Evolutionary conservation across 164 flowering plant genomes (phyloP).

Genomic region (Saururus chinensis): DNA sequence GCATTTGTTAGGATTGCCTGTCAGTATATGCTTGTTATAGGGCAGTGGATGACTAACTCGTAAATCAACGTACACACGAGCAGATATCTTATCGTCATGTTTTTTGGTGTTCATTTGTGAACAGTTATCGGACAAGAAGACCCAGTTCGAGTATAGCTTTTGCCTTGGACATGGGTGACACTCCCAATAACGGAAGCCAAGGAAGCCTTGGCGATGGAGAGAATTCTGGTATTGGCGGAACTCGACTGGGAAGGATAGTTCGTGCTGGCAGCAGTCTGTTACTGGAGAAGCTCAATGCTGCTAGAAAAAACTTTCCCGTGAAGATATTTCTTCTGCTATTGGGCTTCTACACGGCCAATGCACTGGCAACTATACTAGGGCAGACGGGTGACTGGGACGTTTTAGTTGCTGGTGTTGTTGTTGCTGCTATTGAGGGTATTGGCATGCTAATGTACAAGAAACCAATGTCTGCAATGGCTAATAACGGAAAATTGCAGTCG

Average conservation of each 20-base stretch:
- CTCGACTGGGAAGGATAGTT: conserved; percentile 78
- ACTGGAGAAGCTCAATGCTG: conserved; percentile 60
- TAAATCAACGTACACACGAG: too few species aligned
- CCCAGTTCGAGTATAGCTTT: conserved; percentile 34
- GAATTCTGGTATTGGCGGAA: conserved; percentile 40
- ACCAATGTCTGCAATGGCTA: conserved; percentile 22
- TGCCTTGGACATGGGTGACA: conserved; percentile 64
- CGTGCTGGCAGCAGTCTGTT: conserved; percentile 65
- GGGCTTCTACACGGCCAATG: conserved; percentile 96
- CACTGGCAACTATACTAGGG: conserved; percentile 85
- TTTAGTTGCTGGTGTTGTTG: conserved; percentile 88
- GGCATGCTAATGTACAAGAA: conserved; percentile 81
- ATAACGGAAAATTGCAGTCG: conserved; percentile 41
- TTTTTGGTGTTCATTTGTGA: neutral
- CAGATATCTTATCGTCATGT: too few species aligned
- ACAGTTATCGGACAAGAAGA: conserved; percentile 31
- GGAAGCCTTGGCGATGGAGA: conserved; percentile 29
- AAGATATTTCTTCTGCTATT: conserved; percentile 75
- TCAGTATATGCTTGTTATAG: too few species aligned
- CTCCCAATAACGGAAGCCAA: conserved; percentile 40
- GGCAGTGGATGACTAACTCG: too few species aligned
- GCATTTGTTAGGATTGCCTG: too few species aligned
- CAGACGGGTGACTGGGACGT: conserved; percentile 99
- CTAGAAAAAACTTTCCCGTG: conserved; percentile 83
- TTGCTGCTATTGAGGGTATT: conserved; percentile 92